Conservation (phyloP, 2,329 filamentous ascomycete genomes). For the Zelopaecilomyces penicillatus region DNA sequence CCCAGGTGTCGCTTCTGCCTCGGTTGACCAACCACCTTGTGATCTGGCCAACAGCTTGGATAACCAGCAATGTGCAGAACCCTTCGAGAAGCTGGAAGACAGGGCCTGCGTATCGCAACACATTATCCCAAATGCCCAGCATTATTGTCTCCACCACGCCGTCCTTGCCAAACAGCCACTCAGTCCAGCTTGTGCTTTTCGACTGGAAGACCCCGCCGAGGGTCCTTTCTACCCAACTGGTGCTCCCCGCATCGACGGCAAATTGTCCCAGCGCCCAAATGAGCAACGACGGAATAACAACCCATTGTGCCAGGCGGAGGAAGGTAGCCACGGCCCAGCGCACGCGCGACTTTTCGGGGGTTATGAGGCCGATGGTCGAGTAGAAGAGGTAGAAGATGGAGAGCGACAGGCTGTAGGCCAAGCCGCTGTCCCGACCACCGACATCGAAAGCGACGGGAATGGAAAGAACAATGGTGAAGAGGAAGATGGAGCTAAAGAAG, state of each 20-base stretch:
- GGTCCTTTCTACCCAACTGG: slow-evolving; percentile 75
- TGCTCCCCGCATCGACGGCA: slow-evolving; percentile 73
- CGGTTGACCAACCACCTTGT: slow-evolving; percentile 91
- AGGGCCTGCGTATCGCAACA: slow-evolving; percentile 82
- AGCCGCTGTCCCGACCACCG: slow-evolving; percentile 84
- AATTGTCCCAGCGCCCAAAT: slow-evolving; percentile 97
- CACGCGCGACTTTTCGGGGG: slow-evolving; percentile 68
- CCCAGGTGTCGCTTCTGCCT: slow-evolving; percentile 90
- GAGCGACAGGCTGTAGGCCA: slow-evolving; percentile 86
- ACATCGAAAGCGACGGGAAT: slow-evolving; percentile 98
- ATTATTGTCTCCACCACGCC: slow-evolving; percentile 73
- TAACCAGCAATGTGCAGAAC: slow-evolving; percentile 92
- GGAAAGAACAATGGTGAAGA: slow-evolving; percentile 86
- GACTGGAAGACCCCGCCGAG: slow-evolving; percentile 58
- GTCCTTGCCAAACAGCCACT: slow-evolving; percentile 84
- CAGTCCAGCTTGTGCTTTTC: slow-evolving; percentile 57
- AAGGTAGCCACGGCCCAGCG: slow-evolving; percentile 62
- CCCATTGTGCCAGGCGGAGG: slow-evolving; percentile 72
- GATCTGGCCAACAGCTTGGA: slow-evolving; percentile 89
- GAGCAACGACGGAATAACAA: slow-evolving; percentile 75
- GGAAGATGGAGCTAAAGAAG: slow-evolving; percentile 73
- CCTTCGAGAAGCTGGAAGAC: slow-evolving; percentile 92
- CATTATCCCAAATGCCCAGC: slow-evolving; percentile 81
- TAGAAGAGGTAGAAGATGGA: slow-evolving; percentile 87
- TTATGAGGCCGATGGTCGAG: slow-evolving; percentile 70